Conservation (phyloP, 352 stramenopile species). For the Bremia lactucae region DNA sequence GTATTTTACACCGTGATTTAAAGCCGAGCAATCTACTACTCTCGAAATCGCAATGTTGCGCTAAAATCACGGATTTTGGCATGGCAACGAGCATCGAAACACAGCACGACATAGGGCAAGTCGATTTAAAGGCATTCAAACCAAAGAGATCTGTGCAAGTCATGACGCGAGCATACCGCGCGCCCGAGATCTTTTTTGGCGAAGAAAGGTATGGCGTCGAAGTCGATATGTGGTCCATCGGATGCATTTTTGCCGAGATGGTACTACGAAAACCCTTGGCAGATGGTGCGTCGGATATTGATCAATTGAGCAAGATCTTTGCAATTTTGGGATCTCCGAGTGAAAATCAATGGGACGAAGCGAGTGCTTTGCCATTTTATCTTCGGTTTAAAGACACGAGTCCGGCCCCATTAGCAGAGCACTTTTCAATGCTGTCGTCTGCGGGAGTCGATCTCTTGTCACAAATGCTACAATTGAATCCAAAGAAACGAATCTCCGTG, state of each 20-base stretch:
- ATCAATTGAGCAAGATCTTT: slow-evolving; percentile 73
- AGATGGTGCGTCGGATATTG: slow-evolving; percentile 65
- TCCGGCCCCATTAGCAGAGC: slow-evolving; percentile 36
- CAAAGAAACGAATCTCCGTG: slow-evolving; percentile 46
- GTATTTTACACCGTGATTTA: slow-evolving; percentile 67
- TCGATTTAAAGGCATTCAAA: slow-evolving; percentile 10
- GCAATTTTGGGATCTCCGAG: slow-evolving; percentile 40
- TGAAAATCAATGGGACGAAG: slow-evolving; percentile 54
- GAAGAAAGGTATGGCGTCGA: slow-evolving; percentile 41
- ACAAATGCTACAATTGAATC: slow-evolving; percentile 44
- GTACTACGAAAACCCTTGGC: slow-evolving; percentile 47
- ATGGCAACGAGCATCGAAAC: slow-evolving; percentile 42
- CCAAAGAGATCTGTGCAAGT: slow-evolving; percentile 55
- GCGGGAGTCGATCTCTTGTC: slow-evolving; percentile 41
- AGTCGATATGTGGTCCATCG: slow-evolving; percentile 72
- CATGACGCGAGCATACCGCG: slow-evolving; percentile 58
- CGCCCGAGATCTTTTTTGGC: slow-evolving; percentile 74
- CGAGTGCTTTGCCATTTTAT: slow-evolving; percentile 51
- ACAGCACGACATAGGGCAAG: slow-evolving; percentile 1
- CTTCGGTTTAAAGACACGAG: slow-evolving; percentile 66
- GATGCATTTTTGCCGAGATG: slow-evolving; percentile 76
- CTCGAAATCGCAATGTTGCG: slow-evolving; percentile 23
- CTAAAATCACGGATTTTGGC: slow-evolving; percentile 78
- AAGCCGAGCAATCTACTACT: slow-evolving; percentile 80
- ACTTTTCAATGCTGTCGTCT: slow-evolving; percentile 47